Percentiles rank a stretch among this genome's conserved stretches.
Conservation (phyloP, 2,329 filamentous ascomycete genomes). For the Aspergillus quadrilineatus region DNA sequence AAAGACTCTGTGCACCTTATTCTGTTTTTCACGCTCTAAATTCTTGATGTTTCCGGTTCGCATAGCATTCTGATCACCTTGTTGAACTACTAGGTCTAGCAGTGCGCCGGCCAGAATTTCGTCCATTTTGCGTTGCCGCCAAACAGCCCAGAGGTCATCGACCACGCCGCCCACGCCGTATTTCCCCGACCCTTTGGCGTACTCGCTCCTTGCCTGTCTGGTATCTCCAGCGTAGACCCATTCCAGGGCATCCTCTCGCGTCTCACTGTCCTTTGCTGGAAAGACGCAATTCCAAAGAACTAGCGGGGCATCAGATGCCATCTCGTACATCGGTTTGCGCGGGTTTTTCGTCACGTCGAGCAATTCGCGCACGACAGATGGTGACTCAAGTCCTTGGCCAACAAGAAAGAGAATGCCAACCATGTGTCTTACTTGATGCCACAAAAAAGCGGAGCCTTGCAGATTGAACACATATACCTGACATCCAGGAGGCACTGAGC, state of each 20-base stretch:
- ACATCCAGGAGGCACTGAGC: constrained; percentile 38
- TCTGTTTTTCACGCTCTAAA: constrained; percentile 26
- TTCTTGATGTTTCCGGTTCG: constrained; percentile 26
- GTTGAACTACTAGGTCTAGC: constrained; percentile 60
- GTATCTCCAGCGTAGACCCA: constrained; percentile 81
- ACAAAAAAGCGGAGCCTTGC: constrained; percentile 87
- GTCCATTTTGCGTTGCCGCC: constrained; percentile 84
- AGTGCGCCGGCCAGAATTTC: constrained; percentile 77
- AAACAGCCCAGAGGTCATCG: constrained; percentile 76
- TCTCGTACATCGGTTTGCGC: constrained; percentile 78
- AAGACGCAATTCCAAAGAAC: constrained; percentile 97
- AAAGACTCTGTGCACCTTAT: constrained; percentile 54
- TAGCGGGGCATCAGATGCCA: constrained; percentile 85
- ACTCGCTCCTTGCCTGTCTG: constrained; percentile 36
- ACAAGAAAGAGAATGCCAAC: constrained; percentile 89
- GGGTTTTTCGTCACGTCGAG: constrained; percentile 72
- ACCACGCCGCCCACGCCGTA: constrained; percentile 66
- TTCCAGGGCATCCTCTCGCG: constrained; percentile 60
- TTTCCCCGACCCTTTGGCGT: constrained; percentile 55
- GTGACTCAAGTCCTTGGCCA: constrained; percentile 79
- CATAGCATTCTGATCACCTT: constrained; percentile 37
- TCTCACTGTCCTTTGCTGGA: constrained; percentile 53
- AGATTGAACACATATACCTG: constrained; percentile 87
- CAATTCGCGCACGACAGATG: constrained; percentile 69
- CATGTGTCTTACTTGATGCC: constrained; percentile 97